Conservation (phyloP, 768 basidiomycete species). For the Sarcodon sp. region DNA sequence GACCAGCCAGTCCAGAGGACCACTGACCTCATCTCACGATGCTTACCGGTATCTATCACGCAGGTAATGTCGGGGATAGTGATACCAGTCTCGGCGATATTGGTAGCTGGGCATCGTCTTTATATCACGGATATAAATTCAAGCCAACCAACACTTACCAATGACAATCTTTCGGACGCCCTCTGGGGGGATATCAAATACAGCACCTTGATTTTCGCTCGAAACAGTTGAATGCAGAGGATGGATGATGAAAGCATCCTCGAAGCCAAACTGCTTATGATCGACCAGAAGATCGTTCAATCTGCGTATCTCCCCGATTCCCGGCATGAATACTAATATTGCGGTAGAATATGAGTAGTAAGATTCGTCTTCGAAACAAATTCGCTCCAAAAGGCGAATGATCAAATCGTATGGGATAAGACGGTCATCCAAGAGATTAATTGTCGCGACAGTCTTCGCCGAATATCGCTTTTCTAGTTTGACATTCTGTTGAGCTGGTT, state of each 20-base stretch:
- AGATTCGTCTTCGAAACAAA: slow-evolving; percentile 57
- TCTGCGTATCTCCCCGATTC: slow-evolving; percentile 85
- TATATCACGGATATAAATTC: slow-evolving; percentile 1
- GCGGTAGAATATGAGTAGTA: slow-evolving; percentile 59
- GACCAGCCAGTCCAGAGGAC: background rate
- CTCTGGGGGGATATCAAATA: slow-evolving; percentile 76
- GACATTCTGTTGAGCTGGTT: slow-evolving; percentile 24
- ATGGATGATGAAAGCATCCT: slow-evolving; percentile 56
- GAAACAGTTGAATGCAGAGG: slow-evolving; percentile 91
- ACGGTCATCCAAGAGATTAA: slow-evolving; percentile 81
- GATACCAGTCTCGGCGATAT: slow-evolving; percentile 94
- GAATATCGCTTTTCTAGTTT: slow-evolving; percentile 78
- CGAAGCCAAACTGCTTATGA: slow-evolving; percentile 58
- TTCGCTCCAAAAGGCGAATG: slow-evolving; percentile 62
- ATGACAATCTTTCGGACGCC: slow-evolving; percentile 91
- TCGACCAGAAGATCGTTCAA: slow-evolving; percentile 71
- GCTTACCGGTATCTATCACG: slow-evolving; percentile 90
- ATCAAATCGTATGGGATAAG: slow-evolving; percentile 89
- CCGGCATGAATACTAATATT: slow-evolving; percentile 88
- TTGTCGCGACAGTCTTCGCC: slow-evolving; percentile 52
- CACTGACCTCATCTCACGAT: slow-evolving; percentile 79
- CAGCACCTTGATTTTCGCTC: slow-evolving; percentile 80
- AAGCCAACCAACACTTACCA: slow-evolving; percentile 30
- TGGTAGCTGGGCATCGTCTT: slow-evolving; percentile 44
- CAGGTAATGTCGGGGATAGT: slow-evolving; percentile 98